Evolutionary conservation across 1,139 yeast genomes (phyloP).

Genomic region (Candida tetrigidarum): DNA sequence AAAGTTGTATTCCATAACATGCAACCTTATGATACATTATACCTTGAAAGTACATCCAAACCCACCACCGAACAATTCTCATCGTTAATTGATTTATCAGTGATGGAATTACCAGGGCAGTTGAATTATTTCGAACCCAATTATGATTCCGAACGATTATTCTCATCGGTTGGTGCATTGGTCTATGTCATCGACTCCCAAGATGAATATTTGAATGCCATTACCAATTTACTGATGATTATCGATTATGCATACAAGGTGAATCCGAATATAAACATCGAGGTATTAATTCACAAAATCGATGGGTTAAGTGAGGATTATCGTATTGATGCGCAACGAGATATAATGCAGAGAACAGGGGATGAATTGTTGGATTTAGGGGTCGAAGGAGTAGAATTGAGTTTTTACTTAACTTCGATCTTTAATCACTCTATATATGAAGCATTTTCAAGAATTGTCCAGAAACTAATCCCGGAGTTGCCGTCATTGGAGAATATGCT

Average conservation of each 20-base stretch:
- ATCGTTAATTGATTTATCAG: constrained; percentile 83
- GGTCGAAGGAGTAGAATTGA: constrained; percentile 86
- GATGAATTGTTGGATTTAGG: constrained; percentile 92
- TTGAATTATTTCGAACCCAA: constrained; percentile 85
- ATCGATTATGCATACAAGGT: constrained; percentile 87
- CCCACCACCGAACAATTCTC: constrained; percentile 82
- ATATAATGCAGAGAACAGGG: constrained; percentile 93
- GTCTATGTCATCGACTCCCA: constrained; percentile 95
- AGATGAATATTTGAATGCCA: constrained; percentile 91
- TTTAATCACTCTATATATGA: constrained; percentile 97
- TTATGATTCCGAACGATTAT: constrained; percentile 76
- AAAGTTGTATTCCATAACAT: constrained; percentile 95
- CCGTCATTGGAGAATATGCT: constrained; percentile 88
- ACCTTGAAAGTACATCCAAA: constrained; percentile 86
- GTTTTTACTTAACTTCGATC: constrained; percentile 89
- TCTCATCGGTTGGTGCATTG: constrained; percentile 87
- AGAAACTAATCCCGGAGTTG: constrained; percentile 85
- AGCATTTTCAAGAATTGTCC: constrained; percentile 92
- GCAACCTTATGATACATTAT: constrained; percentile 94
- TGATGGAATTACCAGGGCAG: constrained; percentile 98
- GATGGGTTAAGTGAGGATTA: constrained; percentile 96
- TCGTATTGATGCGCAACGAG: constrained; percentile 92
- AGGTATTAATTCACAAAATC: constrained; percentile 91
- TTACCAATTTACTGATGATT: constrained; percentile 86
- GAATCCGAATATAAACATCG: constrained; percentile 86